Evolutionary conservation across 2,329 filamentous ascomycete species (phyloP).

Genomic region (Penicillium sp.): DNA sequence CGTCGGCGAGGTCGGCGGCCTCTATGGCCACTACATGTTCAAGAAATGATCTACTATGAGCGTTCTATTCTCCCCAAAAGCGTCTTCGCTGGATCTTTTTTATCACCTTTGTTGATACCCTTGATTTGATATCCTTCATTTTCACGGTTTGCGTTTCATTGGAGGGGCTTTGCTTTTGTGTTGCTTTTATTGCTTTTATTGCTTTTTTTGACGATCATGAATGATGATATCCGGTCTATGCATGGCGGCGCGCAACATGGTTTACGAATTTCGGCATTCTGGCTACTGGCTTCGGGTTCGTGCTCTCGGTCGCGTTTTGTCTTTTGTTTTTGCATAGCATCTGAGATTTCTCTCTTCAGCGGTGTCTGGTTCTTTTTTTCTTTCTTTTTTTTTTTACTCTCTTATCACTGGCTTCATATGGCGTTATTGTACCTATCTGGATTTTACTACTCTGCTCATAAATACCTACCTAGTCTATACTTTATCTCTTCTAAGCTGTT

Average conservation of each 20-base stretch:
- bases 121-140: slow-evolving; percentile 14
- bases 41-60: slow-evolving; percentile 43
- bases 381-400: background rate
- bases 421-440: slow-evolving; percentile 12
- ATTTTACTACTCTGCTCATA: slow-evolving; percentile 21
- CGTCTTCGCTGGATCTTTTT: slow-evolving; percentile 11
- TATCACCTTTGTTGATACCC: slow-evolving; percentile 23
- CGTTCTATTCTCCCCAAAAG: slow-evolving; percentile 21
- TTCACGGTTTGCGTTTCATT: slow-evolving; percentile 13
- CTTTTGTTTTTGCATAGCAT: slow-evolving; percentile 29
- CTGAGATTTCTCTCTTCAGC: slow-evolving; percentile 26
- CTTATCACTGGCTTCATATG: slow-evolving; percentile 3
- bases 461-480: background rate
- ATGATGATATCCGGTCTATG: slow-evolving; percentile 32
- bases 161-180: slow-evolving; percentile 13
- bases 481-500: background rate
- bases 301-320: slow-evolving; percentile 26
- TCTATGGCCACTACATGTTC: slow-evolving; percentile 62
- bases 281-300: slow-evolving; percentile 29
- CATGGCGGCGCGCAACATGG: slow-evolving; percentile 31
- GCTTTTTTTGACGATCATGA: slow-evolving; percentile 23
- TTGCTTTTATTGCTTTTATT: slow-evolving; percentile 7
- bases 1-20: slow-evolving; percentile 56
- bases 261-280: slow-evolving; percentile 31
- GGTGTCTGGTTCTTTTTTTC: slow-evolving; percentile 10